phyloP scores from a whole-genome alignment of 257 asterid genomes.

The Lycium barbarum region DNA sequence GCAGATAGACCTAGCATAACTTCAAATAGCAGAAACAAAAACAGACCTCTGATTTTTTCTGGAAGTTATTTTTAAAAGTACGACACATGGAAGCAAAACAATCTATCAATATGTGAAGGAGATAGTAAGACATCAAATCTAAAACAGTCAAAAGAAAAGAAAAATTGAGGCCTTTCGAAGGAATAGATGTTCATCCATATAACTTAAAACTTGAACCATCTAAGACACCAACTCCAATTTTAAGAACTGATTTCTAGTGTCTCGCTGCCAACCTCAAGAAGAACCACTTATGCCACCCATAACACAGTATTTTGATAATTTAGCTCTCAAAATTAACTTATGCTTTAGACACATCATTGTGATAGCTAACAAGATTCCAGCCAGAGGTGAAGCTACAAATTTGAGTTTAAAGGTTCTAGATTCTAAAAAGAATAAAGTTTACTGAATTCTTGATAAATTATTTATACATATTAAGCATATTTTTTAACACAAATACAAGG shows the following conservation, averaged over 20 bases:
- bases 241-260: neutral
- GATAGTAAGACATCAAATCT: neutral
- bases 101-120: neutral
- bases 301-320: neutral
- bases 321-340: neutral
- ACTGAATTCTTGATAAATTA: too few species aligned
- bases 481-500: too few species aligned
- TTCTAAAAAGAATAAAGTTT: too few species aligned
- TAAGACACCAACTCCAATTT: neutral
- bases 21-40: slow-evolving; percentile 23
- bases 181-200: neutral
- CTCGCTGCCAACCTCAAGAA: slow-evolving; percentile 14
- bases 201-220: slow-evolving; percentile 14
- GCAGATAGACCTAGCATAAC: slow-evolving; percentile 3
- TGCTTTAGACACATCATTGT: neutral
- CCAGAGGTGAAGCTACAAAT: too few species aligned
- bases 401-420: too few species aligned
- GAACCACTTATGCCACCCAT: slow-evolving; percentile 17
- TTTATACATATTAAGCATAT: too few species aligned
- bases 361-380: neutral
- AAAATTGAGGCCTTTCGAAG: neutral
- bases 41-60: neutral
- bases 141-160: neutral
- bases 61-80: neutral
- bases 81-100: neutral